phyloP scores from a whole-genome alignment of 2,329 filamentous ascomycete species.

The Gyromitra esculenta region DNA sequence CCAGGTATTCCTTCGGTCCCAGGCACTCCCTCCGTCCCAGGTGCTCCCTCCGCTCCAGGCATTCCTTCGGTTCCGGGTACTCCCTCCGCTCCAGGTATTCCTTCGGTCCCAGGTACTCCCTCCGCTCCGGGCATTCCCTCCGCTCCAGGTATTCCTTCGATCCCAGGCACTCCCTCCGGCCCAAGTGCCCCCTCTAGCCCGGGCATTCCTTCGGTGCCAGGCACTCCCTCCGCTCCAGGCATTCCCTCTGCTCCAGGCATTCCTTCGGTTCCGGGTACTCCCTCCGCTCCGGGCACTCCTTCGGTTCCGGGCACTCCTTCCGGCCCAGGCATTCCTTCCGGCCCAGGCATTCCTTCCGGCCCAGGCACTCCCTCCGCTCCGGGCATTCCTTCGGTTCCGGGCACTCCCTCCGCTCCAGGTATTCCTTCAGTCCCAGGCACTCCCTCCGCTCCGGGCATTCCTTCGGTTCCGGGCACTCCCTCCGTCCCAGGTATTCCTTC shows the following conservation, averaged over 20 bases:
- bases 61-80: not conserved
- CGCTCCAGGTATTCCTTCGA: too few relatives aligned
- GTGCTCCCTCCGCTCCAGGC: not conserved
- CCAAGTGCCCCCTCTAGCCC: too few relatives aligned
- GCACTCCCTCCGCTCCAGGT: not conserved
- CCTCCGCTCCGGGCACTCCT: not conserved
- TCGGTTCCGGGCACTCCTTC: not conserved
- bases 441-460: not conserved
- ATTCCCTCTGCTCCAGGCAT: not conserved
- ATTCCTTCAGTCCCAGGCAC: not conserved
- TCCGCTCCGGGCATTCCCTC: too few relatives aligned
- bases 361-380: not conserved
- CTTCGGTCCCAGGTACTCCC: too few relatives aligned
- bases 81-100: too few relatives aligned
- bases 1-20: not conserved
- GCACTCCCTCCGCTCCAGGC: not conserved
- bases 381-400: not conserved
- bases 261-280: not conserved
- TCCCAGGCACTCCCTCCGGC: too few relatives aligned
- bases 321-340: too few relatives aligned
- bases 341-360: not conserved
- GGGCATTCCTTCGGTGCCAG: too few relatives aligned
- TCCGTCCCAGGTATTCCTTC: too few relatives aligned
- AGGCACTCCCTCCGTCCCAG: not conserved
- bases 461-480: not conserved